phyloP scores from a whole-genome alignment of 2,329 filamentous ascomycete genomes.

The Clonostachys solani region DNA sequence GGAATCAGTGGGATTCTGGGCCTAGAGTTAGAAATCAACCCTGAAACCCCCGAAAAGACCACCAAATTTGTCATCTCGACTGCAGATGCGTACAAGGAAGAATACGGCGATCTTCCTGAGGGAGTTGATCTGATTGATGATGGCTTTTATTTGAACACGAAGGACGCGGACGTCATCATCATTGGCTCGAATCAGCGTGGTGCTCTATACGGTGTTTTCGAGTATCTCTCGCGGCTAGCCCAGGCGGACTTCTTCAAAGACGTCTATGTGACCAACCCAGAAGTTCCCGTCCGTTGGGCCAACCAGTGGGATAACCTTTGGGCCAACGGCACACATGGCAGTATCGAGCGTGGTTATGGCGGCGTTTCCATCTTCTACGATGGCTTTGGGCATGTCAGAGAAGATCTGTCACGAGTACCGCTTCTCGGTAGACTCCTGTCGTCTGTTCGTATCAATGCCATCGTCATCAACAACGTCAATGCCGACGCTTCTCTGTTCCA shows the following conservation, averaged over 20 bases:
- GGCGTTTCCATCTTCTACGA: slow-evolving; percentile 68
- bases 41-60: not conserved
- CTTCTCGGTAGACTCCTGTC: slow-evolving; percentile 64
- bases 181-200: slow-evolving; percentile 63
- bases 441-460: slow-evolving; percentile 62
- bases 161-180: slow-evolving; percentile 44
- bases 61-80: slow-evolving; percentile 11
- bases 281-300: slow-evolving; percentile 61
- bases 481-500: slow-evolving; percentile 56
- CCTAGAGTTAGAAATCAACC: slow-evolving; percentile 29
- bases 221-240: slow-evolving; percentile 62
- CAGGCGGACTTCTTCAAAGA: slow-evolving; percentile 49
- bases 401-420: slow-evolving; percentile 53
- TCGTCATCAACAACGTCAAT: slow-evolving; percentile 71
- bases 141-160: slow-evolving; percentile 56
- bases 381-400: slow-evolving; percentile 45
- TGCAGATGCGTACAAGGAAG: slow-evolving; percentile 20
- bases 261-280: slow-evolving; percentile 47
- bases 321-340: slow-evolving; percentile 38
- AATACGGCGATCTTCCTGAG: slow-evolving; percentile 21
- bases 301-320: slow-evolving; percentile 71
- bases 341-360: slow-evolving; percentile 64
- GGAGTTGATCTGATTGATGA: slow-evolving; percentile 42
- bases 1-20: slow-evolving; percentile 55
- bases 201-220: slow-evolving; percentile 64